Conservation (phyloP, 768 basidiomycete genomes). For the Xerocomus brunneocitrinus region DNA sequence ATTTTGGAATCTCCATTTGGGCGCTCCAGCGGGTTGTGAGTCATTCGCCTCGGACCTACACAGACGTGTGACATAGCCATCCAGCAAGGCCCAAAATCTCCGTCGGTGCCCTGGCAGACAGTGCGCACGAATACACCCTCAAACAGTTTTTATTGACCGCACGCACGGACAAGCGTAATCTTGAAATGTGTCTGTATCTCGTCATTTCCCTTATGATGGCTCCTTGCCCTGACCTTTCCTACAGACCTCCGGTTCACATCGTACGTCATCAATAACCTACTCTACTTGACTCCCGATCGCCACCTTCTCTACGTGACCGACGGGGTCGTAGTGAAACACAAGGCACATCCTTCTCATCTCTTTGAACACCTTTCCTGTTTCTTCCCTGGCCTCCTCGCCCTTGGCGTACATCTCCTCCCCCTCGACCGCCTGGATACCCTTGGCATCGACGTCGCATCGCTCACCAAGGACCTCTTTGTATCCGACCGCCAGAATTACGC, state of each 20-base stretch:
- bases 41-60: conserved; percentile 2
- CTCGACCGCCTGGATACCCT: conserved; percentile 47
- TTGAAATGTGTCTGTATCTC: conserved; percentile 59
- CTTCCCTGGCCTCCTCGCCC: conserved; percentile 69
- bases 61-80: neutral
- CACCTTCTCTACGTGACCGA: conserved; percentile 58
- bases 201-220: neutral
- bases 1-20: conserved; percentile 47
- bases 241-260: conserved; percentile 59
- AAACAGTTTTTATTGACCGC: conserved; percentile 68
- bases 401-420: conserved; percentile 64
- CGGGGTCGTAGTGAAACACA: conserved; percentile 22
- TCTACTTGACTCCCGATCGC: conserved; percentile 13
- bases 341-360: conserved; percentile 36
- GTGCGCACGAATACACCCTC: conserved; percentile 72
- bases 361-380: conserved; percentile 78
- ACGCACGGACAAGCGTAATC: conserved; percentile 52
- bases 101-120: conserved; percentile 64
- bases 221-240: too few relatives aligned
- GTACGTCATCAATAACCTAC: conserved; percentile 41
- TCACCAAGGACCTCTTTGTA: conserved; percentile 24
- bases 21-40: conserved; percentile 45
- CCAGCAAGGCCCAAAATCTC: conserved; percentile 38
- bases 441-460: conserved; percentile 41
- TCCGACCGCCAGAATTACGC: conserved; percentile 29